These are phyloP conservation scores for Coemansia sp. DNA, from an alignment of 192 early-diverging fungal species.

Conservation along the genomic window DNA sequence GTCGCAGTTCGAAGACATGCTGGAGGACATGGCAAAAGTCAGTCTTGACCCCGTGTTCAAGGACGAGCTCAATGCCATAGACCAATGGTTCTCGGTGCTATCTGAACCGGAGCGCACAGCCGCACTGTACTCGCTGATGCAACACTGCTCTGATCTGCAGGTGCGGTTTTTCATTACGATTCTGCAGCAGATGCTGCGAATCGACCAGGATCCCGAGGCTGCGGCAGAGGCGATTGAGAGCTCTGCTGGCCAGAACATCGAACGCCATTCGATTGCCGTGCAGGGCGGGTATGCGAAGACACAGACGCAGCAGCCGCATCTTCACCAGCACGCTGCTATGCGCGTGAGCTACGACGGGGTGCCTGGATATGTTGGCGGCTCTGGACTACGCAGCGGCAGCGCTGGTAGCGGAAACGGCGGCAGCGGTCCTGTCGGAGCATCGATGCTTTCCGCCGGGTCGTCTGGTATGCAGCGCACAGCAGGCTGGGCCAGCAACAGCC, in stretches of 20 bases:
- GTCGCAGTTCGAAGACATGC: conserved; percentile 85
- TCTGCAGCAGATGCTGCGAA: conserved; percentile 89
- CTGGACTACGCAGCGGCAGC: background rate
- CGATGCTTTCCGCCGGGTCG: conserved; percentile 19
- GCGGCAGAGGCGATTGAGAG: conserved; percentile 21
- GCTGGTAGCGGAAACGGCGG: background rate
- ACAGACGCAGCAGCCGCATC: conserved; percentile 4
- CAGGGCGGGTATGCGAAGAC: conserved; percentile 45
- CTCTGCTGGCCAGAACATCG: conserved; percentile 19
- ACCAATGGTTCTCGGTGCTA: conserved; percentile 92
- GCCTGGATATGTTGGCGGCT: conserved; percentile 1
- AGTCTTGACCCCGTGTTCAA: conserved; percentile 82
- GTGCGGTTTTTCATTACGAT: conserved; percentile 94
- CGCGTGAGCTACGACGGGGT: conserved; percentile 39
- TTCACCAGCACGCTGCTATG: conserved; percentile 2
- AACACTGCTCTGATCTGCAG: conserved; percentile 88
- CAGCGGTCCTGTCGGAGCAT: background rate
- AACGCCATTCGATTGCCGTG: conserved; percentile 35
- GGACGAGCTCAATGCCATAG: conserved; percentile 88
- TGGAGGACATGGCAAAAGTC: conserved; percentile 86
- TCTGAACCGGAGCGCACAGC: conserved; percentile 89
- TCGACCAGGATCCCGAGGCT: conserved; percentile 65
- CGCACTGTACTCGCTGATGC: conserved; percentile 89
- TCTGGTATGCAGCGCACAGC: conserved; percentile 23
- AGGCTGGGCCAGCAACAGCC: conserved; percentile 18